A percentile compares a stretch with the other conserved stretches of the same genome.
Evolutionary conservation across 2,329 filamentous ascomycete species (phyloP).

Genomic region (Chrysoporthe deuterocubensis): DNA sequence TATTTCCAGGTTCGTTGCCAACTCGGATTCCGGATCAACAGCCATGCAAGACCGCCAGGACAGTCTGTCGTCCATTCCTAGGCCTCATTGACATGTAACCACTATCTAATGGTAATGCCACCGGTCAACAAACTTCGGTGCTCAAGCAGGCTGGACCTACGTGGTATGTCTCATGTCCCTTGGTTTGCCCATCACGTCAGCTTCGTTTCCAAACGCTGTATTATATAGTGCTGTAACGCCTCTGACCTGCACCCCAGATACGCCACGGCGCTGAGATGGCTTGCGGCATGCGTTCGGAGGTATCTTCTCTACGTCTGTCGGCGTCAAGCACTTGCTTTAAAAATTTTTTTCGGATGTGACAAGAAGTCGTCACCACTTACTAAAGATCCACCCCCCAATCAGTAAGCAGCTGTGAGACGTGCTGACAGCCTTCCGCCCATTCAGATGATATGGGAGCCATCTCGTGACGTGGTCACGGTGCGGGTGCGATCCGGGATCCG

Average conservation of each 20-base stretch:
- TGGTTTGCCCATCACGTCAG: slow-evolving; percentile 4
- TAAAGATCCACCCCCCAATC: neutral
- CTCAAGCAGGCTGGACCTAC: neutral
- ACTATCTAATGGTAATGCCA: neutral
- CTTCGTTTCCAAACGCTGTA: neutral
- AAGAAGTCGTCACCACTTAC: neutral
- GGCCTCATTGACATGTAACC: neutral
- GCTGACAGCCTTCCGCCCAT: neutral
- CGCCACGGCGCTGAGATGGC: neutral
- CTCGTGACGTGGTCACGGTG: slow-evolving; percentile 9
- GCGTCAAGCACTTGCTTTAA: neutral
- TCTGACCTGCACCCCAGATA: neutral
- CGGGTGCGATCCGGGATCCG: neutral
- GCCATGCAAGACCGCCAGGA: too few relatives aligned
- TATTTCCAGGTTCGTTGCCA: neutral
- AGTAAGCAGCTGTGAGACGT: neutral
- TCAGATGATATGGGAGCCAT: neutral
- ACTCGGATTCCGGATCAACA: neutral
- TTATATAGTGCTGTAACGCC: neutral
- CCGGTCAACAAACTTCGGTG: neutral
- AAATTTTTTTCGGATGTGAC: neutral
- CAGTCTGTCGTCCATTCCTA: neutral
- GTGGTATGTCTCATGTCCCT: slow-evolving; percentile 1
- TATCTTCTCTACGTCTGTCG: neutral
- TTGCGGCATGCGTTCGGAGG: neutral